These are phyloP conservation scores for Aspergillus taichungensis DNA, from an alignment of 495 filamentous ascomycete species.

Conservation along the genomic window DNA sequence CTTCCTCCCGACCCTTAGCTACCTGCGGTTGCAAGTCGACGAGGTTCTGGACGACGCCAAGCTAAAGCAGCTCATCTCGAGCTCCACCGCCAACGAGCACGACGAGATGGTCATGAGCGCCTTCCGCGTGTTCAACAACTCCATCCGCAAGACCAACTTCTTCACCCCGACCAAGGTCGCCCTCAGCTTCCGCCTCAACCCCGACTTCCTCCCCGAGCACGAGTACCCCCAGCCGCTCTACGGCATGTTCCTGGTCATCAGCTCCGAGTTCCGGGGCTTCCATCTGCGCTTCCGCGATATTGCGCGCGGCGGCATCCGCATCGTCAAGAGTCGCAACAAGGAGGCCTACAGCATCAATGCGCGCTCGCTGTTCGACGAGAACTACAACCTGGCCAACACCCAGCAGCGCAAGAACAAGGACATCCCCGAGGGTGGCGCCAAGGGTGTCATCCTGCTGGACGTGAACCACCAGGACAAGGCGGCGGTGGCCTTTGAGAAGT, in stretches of 20 bases:
- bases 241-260: slow-evolving; percentile 97
- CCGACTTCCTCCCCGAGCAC: slow-evolving; percentile 75
- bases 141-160: slow-evolving; percentile 95
- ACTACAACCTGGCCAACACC: slow-evolving; percentile 95
- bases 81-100: slow-evolving; percentile 81
- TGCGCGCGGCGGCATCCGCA: slow-evolving; percentile 92
- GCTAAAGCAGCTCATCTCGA: slow-evolving; percentile 73
- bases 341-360: slow-evolving; percentile 96
- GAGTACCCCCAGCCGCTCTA: slow-evolving; percentile 93
- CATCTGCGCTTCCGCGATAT: slow-evolving; percentile 97
- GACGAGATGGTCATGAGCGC: slow-evolving; percentile 96
- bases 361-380: slow-evolving; percentile 92
- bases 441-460: slow-evolving; percentile 94
- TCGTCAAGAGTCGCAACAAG: slow-evolving; percentile 92
- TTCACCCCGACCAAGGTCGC: slow-evolving; percentile 99
- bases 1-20: slow-evolving; percentile 74
- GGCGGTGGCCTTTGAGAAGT: slow-evolving; percentile 92
- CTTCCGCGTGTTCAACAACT: slow-evolving; percentile 90
- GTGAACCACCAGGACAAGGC: slow-evolving; percentile 88
- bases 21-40: slow-evolving; percentile 61
- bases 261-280: slow-evolving; percentile 93
- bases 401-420: slow-evolving; percentile 99
- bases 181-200: slow-evolving; percentile 89
- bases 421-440: slow-evolving; percentile 97
- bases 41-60: slow-evolving; percentile 68